Base-by-base conservation (phyloP, 305 asterid genomes). In the Fraxinus baroniana region DNA sequence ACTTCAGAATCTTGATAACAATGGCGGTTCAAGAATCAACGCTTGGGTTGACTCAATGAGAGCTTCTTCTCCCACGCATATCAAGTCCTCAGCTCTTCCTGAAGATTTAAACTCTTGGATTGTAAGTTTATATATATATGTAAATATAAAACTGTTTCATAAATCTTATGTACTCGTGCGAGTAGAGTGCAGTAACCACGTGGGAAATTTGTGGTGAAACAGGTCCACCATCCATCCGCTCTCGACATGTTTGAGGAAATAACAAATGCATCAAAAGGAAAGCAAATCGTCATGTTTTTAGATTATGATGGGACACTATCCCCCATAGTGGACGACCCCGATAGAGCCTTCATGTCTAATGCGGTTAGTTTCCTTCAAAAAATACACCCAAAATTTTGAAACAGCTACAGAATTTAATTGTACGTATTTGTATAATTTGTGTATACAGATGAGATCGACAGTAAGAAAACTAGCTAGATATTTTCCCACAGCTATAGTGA, bases 251-350 rank as follows among this genome's bases (percentile, higher is more conserved):
- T 96, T 71, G 94, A 90, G 62, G 89, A 94, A 35, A 96, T 96
- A 79, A 88, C 87, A 6, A 90, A 86, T 83, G 95, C 95, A 12
- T 90, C 99, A 0, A 93, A 93, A 62, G 97, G 99, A 72, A 96
- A 94, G 83, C 93, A 94, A 74, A 94, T 94, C 2, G 94, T 94
- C 26, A 94, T 96, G 99, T 96, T 96, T 79, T 35, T 96, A 28
- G 99, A 96, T 81, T 96, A 96, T 79, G 99, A 96, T 52, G 99
- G 99, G 79, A 96, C 99, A 0, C 97, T 94, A 24, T 95, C 98
- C 0, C 99, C 99, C 28, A 95, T 95, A 1, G 98, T 95, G 0
- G 97, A 91, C 12, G 97, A 95, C 78, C 98, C 99, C 1, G 98
- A 95, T 80, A 88, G 84, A 74, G 99, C 98, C 80, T 94, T 90